Evolutionary conservation across 495 filamentous ascomycete species (phyloP).

Genomic region (Penicillium manginii): DNA sequence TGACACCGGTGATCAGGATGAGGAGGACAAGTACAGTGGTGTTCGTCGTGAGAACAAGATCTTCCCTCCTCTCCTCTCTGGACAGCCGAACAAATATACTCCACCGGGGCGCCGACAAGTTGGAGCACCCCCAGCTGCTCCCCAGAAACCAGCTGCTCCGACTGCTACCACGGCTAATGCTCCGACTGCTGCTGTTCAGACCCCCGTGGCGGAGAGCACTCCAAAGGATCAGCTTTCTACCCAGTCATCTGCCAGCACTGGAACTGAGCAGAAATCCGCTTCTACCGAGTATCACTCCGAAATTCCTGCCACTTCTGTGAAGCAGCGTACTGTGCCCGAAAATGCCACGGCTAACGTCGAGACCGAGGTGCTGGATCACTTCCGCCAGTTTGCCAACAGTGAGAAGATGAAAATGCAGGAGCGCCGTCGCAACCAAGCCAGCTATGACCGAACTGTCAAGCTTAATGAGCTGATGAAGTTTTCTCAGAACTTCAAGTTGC

Average conservation of each 20-base stretch:
- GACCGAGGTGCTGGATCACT: constrained; percentile 73
- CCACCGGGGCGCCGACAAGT: constrained; percentile 84
- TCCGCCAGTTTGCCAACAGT: constrained; percentile 77
- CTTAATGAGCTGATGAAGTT: constrained; percentile 95
- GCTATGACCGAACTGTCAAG: constrained; percentile 82
- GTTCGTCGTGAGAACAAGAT: constrained; percentile 73
- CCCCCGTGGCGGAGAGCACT: constrained; percentile 32
- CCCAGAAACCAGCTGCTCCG: constrained; percentile 36
- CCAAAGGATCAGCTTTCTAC: constrained; percentile 35
- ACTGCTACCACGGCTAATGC: constrained; percentile 12
- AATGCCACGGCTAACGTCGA: constrained; percentile 80
- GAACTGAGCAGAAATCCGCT: constrained; percentile 43
- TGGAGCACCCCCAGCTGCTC: constrained; percentile 67
- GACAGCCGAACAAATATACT: constrained; percentile 78
- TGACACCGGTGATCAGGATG: constrained; percentile 78
- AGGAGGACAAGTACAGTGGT: constrained; percentile 94
- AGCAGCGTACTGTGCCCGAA: constrained; percentile 40
- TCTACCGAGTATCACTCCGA: constrained; percentile 26
- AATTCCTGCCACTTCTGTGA: constrained; percentile 17
- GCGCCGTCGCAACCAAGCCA: constrained; percentile 67
- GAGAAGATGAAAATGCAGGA: constrained; percentile 77
- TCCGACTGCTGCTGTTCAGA: constrained; percentile 56
- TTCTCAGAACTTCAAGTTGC: constrained; percentile 88
- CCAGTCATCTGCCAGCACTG: constrained; percentile 29
- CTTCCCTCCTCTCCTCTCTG: constrained; percentile 68